Base-by-base conservation (phyloP, 1,284 basidiomycete species). In the Moesziomyces globuligerus region DNA sequence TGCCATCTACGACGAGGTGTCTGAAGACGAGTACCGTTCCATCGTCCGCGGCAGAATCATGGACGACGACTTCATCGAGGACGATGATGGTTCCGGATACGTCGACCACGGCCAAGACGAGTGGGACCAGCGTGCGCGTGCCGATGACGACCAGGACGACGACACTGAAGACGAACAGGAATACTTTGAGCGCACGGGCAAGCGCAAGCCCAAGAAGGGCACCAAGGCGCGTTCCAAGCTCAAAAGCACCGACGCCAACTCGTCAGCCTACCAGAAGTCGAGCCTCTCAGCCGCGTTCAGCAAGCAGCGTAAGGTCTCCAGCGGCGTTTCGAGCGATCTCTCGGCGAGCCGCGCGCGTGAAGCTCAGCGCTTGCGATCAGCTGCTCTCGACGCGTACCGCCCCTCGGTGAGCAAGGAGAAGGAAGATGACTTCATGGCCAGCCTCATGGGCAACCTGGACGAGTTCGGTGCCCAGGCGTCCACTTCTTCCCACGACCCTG, bases 71-170 rank as follows among this genome's bases (percentile, higher is more conserved):
- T 98, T 99, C 71, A 92, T 80, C 60, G 82, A 91, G 43, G 94
- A 98, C 78, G 96, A 98, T 84, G 94, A 94, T 49, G 88, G 91
- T 0, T 88, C 87, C 20, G 96, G 93, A 11, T 98, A 99, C 81
- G 90, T 91, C 78, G 96, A 99, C 84, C 92, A 96, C 77, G 96
- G 96, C 5, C 89, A 92, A 87, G 94, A 98, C 71, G 94, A 95
- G 76, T 97, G 92, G 90, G 84, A 85, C 45, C 59, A 77, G 23
- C 64, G 49, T 18, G 54, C 43, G 10, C 43, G 48, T 11, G 47
- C 37, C 13, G 47, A 52, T 9, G 53, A 61, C 46, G 87, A 86
- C 21, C 87, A 87, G 38, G 86, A 85, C 32, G 75, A 74, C 77
- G 78, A 79, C 48, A 72, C 72, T 7, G 80, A 81, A 46, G 62